Evolutionary conservation across 805 yeast genomes (phyloP), one percentile per base, ranked within the genome.

Genomic region (Dipodascopsis uninucleata): DNA sequence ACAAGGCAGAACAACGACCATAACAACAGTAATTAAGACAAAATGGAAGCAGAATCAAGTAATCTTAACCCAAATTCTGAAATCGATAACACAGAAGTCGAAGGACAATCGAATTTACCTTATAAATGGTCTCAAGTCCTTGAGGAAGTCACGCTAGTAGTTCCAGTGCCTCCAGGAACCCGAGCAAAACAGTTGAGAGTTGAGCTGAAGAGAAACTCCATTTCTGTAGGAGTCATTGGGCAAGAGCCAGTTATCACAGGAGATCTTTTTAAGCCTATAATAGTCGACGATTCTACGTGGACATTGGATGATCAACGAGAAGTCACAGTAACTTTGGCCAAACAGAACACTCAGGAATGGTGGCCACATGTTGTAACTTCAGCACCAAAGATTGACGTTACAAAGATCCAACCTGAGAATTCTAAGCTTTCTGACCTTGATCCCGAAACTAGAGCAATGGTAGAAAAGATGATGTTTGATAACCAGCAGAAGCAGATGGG

Each of bases 381-480:
- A 2, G 74, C 70, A 34, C 71, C 73, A 29, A 65, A 67, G 51
- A 68, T 70, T 40, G 74, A 71, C 49, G 65, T 67, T 21, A 53
- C 64, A 20, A 59, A 64, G 47, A 60, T 71, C 34, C 62, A 60
- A 58, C 75, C 75, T 3, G 75, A 71, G 52, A 61, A 61, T 40
- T 57, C 69, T 10, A 61, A 62, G 32, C 56, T 71, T 32, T 57
- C 66, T 39, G 75, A 71, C 44, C 59, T 71, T 36, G 75, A 71
- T 41, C 59, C 60, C 14, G 71, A 67, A 31, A 70, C 75, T 4
- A 47, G 72, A 12, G 65, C 70, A 1, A 65, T 62, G 58, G 75
- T 71, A 2, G 75, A 71, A 55, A 71, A 71, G 43, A 70, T 71
- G 75, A 68, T 71, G 75, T 67, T 63, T 50, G 75, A 71, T 45